These are phyloP conservation scores for Kodamaea plutei DNA, from an alignment of 1,139 yeast species.

Conservation along the genomic window DNA sequence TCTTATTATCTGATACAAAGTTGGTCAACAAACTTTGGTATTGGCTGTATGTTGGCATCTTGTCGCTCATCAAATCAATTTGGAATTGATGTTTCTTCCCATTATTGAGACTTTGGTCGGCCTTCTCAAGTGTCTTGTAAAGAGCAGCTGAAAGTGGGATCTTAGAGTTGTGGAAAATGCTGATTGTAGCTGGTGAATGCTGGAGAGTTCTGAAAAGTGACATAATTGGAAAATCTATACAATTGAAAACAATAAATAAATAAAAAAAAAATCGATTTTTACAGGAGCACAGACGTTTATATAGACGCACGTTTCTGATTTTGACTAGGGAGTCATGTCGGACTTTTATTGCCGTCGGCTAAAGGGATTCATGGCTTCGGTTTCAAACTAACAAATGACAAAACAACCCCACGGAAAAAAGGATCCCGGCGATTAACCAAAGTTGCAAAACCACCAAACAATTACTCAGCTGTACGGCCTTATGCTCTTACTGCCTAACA, in stretches of 20 bases:
- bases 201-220: constrained; percentile 44
- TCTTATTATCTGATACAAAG: constrained; percentile 24
- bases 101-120: constrained; percentile 25
- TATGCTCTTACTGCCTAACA: too few species aligned
- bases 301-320: constrained; percentile 1
- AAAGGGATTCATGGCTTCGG: too few species aligned
- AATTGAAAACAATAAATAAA: too few species aligned
- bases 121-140: constrained; percentile 30
- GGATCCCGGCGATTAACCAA: constrained; percentile 4
- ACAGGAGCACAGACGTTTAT: background rate
- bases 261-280: background rate
- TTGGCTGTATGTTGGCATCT: constrained; percentile 45
- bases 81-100: constrained; percentile 27
- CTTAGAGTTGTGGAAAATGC: constrained; percentile 39
- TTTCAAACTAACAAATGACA: too few species aligned
- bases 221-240: constrained; percentile 15
- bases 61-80: constrained; percentile 36
- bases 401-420: constrained; percentile 1
- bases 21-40: constrained; percentile 28
- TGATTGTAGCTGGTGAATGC: constrained; percentile 40
- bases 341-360: constrained; percentile 6
- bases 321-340: constrained; percentile 3
- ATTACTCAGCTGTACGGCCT: too few species aligned
- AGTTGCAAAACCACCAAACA: too few species aligned
- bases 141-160: constrained; percentile 32